Evolutionary conservation across 768 basidiomycete species (phyloP).

Genomic region (Leucocoprinus leucothites): DNA sequence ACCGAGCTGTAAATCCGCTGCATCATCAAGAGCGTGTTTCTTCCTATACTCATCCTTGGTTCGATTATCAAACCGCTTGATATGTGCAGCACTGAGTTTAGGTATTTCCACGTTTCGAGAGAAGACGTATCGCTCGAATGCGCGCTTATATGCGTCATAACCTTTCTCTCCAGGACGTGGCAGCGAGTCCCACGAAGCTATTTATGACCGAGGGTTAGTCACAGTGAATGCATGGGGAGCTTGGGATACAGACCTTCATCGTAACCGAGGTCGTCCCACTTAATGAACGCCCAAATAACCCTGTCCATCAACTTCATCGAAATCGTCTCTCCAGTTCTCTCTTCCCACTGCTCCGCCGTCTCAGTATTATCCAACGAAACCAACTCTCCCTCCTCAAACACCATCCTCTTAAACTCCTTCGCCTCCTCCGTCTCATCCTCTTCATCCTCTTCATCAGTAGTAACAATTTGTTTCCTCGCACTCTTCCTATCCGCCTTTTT

Average conservation of each 20-base stretch:
- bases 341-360: conserved; percentile 63
- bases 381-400: conserved; percentile 60
- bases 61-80: conserved; percentile 49
- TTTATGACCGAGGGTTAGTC: conserved; percentile 3
- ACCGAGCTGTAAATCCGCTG: conserved; percentile 63
- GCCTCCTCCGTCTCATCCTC: conserved; percentile 26
- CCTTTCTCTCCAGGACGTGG: conserved; percentile 55
- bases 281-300: conserved; percentile 83
- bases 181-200: conserved; percentile 94
- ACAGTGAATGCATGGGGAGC: not conserved
- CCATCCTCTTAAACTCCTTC: conserved; percentile 29
- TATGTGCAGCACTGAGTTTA: conserved; percentile 38
- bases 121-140: conserved; percentile 63
- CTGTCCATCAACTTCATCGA: conserved; percentile 47
- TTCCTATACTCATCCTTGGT: conserved; percentile 51
- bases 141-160: conserved; percentile 63
- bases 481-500: conserved; percentile 17
- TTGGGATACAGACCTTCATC: conserved; percentile 69
- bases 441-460: conserved; percentile 28
- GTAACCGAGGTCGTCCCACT: conserved; percentile 93
- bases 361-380: conserved; percentile 54
- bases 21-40: conserved; percentile 41
- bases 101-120: conserved; percentile 62
- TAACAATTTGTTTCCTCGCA: conserved; percentile 23
- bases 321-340: conserved; percentile 37